These are phyloP conservation scores for Monosporozyma servazzii DNA, from an alignment of 805 yeast genomes.

Conservation along the genomic window DNA sequence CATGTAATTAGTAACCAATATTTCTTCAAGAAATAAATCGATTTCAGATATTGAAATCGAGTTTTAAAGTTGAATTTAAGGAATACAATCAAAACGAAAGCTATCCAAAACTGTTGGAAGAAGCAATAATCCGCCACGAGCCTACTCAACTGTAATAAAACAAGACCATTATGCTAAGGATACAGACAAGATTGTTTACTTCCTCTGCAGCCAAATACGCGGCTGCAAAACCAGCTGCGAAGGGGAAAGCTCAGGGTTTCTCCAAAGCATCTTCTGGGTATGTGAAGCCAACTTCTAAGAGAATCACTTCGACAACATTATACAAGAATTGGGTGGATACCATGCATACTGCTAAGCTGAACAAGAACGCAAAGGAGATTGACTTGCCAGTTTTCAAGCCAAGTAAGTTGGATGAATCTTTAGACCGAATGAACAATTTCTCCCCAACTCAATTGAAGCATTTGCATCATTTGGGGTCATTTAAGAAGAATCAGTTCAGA, in stretches of 20 bases:
- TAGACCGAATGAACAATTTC: slow-evolving; percentile 34
- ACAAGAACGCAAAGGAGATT: slow-evolving; percentile 22
- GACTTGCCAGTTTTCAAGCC: slow-evolving; percentile 17
- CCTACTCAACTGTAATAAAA: not conserved
- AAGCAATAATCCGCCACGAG: not conserved
- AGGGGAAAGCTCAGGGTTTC: slow-evolving; percentile 25
- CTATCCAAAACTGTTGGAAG: not conserved
- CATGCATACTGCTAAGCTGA: slow-evolving; percentile 24
- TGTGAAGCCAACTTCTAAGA: slow-evolving; percentile 18
- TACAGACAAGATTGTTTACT: slow-evolving; percentile 12
- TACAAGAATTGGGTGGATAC: slow-evolving; percentile 30
- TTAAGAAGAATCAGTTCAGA: slow-evolving; percentile 57
- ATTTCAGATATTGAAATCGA: not conserved
- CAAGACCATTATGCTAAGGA: slow-evolving; percentile 12
- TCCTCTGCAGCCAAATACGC: slow-evolving; percentile 10
- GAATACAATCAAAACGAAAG: not conserved
- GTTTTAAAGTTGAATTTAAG: not conserved
- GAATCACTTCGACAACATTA: slow-evolving; percentile 23
- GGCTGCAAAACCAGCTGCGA: slow-evolving; percentile 6
- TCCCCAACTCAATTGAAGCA: slow-evolving; percentile 33
- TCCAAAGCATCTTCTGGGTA: slow-evolving; percentile 14
- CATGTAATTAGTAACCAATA: not conserved
- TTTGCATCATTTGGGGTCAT: slow-evolving; percentile 49
- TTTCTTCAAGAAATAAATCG: not conserved
- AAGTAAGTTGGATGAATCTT: slow-evolving; percentile 6